A percentile compares a stretch with the other conserved stretches of the same genome.
Evolutionary conservation across 208 protist species (phyloP).

Genomic region (Crithidia acanthocephali): DNA sequence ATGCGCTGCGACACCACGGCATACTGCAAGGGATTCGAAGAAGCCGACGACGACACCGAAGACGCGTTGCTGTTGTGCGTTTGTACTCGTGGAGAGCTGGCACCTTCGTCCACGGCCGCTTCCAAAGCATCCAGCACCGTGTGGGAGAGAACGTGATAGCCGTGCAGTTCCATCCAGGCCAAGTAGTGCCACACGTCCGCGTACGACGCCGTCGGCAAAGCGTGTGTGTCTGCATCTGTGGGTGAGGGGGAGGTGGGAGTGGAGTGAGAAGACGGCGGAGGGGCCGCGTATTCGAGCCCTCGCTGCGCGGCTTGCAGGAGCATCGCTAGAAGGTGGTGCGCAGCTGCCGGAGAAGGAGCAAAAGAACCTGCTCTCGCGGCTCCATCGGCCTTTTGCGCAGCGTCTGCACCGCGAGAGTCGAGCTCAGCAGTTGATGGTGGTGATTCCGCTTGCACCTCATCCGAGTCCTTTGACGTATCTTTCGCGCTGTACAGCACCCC

Average conservation of each 20-base stretch:
- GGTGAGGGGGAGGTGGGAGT: neutral
- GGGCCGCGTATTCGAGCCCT: neutral
- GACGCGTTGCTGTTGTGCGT: neutral
- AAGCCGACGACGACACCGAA: conserved; percentile 4
- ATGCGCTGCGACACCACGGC: conserved; percentile 25
- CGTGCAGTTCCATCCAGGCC: conserved; percentile 70
- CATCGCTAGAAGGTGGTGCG: conserved; percentile 20
- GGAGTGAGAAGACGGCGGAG: neutral
- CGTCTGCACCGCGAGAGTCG: neutral
- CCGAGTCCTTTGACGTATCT: too few relatives aligned
- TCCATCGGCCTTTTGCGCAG: neutral
- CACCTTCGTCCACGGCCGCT: conserved; percentile 29
- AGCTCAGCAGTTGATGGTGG: neutral
- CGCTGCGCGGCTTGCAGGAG: conserved; percentile 29
- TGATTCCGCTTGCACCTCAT: neutral
- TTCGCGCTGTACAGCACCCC: neutral
- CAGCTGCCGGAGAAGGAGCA: conserved; percentile 16
- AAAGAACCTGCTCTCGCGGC: neutral
- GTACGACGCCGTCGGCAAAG: conserved; percentile 20
- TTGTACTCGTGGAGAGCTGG: neutral
- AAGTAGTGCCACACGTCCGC: conserved; percentile 62
- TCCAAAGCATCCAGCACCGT: conserved; percentile 48
- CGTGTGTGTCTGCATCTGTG: neutral
- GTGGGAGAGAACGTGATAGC: conserved; percentile 52
- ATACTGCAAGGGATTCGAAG: conserved; percentile 6